Percentiles rank a stretch among this genome's conserved stretches.
These are phyloP conservation scores for Candida chauliodis DNA, from an alignment of 805 yeast genomes.

Conservation along the genomic window DNA sequence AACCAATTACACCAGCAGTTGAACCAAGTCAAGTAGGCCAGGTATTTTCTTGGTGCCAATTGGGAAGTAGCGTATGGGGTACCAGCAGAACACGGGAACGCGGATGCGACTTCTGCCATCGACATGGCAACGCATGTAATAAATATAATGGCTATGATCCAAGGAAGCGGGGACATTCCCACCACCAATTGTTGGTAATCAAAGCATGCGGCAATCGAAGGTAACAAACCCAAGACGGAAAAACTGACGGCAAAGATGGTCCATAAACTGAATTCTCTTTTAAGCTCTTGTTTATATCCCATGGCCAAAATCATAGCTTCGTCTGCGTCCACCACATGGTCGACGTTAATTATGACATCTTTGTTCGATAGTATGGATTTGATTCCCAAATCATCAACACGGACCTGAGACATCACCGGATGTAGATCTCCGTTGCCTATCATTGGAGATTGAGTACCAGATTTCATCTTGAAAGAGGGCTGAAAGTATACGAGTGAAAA, in stretches of 20 bases:
- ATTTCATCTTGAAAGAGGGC: neutral
- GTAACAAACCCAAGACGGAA: conserved; percentile 61
- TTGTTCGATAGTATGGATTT: conserved; percentile 38
- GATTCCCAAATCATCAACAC: conserved; percentile 35
- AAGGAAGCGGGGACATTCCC: conserved; percentile 60
- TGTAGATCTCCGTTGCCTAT: conserved; percentile 1
- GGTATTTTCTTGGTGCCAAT: conserved; percentile 52
- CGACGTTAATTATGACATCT: conserved; percentile 39
- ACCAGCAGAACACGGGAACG: conserved; percentile 68
- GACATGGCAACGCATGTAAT: conserved; percentile 56
- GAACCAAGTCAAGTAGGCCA: conserved; percentile 56
- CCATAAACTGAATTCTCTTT: conserved; percentile 54
- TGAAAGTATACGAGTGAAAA: no score
- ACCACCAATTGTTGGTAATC: conserved; percentile 57
- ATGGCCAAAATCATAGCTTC: conserved; percentile 54
- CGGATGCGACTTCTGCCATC: conserved; percentile 62
- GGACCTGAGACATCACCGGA: conserved; percentile 21
- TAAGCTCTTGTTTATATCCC: conserved; percentile 63
- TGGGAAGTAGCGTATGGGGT: conserved; percentile 66
- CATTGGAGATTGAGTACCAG: conserved; percentile 5
- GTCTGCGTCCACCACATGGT: conserved; percentile 45
- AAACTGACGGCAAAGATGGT: conserved; percentile 62
- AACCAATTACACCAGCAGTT: conserved; percentile 66
- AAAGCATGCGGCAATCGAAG: conserved; percentile 62
- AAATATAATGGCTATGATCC: conserved; percentile 55